Percentiles rank a stretch among this genome's conserved stretches.
Evolutionary conservation across 2,329 filamentous ascomycete genomes (phyloP).

Genomic region (Sporothrix curviconia): DNA sequence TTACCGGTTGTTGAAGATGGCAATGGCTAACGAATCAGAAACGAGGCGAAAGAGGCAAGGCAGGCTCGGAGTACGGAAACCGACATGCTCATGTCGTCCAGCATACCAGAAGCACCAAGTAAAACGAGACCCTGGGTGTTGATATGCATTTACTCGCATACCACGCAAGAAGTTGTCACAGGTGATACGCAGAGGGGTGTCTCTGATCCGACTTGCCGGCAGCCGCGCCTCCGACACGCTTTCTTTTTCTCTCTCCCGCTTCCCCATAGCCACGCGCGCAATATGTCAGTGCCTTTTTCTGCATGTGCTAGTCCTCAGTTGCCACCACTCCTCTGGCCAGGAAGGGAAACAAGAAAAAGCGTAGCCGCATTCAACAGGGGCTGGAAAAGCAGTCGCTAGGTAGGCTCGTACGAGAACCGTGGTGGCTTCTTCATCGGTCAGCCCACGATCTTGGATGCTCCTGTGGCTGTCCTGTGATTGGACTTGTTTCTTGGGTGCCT

Average conservation of each 20-base stretch:
- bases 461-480: not conserved
- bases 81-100: slow-evolving; percentile 4
- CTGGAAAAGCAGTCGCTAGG: slow-evolving; percentile 11
- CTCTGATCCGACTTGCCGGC: slow-evolving; percentile 7
- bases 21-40: not conserved
- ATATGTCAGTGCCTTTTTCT: not conserved
- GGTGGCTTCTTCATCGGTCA: not conserved
- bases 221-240: not conserved
- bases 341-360: not conserved
- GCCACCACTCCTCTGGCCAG: not conserved
- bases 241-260: not conserved
- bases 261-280: not conserved
- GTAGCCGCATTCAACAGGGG: not conserved
- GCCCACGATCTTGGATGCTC: too few relatives aligned
- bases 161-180: not conserved
- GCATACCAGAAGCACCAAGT: not conserved
- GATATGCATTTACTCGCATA: not conserved
- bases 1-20: not conserved
- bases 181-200: too few relatives aligned
- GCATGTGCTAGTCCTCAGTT: not conserved
- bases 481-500: not conserved
- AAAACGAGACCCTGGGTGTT: not conserved
- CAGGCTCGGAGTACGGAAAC: slow-evolving; percentile 11
- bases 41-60: not conserved
- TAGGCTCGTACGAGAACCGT: not conserved